A percentile compares a stretch with the other conserved stretches of the same genome.
phyloP scores from a whole-genome alignment of 2,329 filamentous ascomycete species.

The Samsoniella hepiali region DNA sequence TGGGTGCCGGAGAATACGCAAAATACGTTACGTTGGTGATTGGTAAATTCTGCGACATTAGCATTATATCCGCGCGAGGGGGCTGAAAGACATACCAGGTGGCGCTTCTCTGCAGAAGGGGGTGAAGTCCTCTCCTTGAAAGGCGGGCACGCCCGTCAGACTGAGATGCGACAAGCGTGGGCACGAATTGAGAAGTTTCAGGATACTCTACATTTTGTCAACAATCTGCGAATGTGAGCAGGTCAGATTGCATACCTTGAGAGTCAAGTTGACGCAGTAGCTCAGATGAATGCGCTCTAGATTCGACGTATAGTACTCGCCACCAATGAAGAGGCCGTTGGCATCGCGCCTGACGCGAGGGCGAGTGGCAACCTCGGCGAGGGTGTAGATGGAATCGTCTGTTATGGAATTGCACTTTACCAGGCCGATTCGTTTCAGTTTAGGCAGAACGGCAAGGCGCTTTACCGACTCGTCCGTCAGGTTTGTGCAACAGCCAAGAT shows the following conservation, averaged over 20 bases:
- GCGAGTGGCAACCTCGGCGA: slow-evolving; percentile 67
- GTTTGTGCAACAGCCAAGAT: slow-evolving; percentile 88
- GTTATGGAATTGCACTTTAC: slow-evolving; percentile 93
- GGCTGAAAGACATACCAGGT: slow-evolving; percentile 45
- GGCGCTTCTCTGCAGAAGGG: slow-evolving; percentile 85
- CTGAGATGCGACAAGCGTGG: slow-evolving; percentile 90
- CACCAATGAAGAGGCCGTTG: slow-evolving; percentile 45
- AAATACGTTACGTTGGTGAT: slow-evolving; percentile 91
- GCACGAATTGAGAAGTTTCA: slow-evolving; percentile 83
- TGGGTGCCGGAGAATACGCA: slow-evolving; percentile 94
- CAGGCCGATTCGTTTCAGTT: slow-evolving; percentile 88
- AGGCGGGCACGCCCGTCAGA: slow-evolving; percentile 89
- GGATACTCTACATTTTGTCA: slow-evolving; percentile 66
- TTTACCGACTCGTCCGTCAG: slow-evolving; percentile 85
- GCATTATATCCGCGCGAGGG: slow-evolving; percentile 14
- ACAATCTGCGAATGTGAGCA: background rate
- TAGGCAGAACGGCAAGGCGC: slow-evolving; percentile 80
- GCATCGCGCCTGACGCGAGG: slow-evolving; percentile 47
- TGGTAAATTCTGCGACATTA: slow-evolving; percentile 74
- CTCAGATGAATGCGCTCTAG: slow-evolving; percentile 93
- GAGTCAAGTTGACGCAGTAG: slow-evolving; percentile 83
- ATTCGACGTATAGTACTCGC: slow-evolving; percentile 58
- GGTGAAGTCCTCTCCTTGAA: slow-evolving; percentile 80
- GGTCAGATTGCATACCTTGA: slow-evolving; percentile 58
- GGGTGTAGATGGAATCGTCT: slow-evolving; percentile 79